Evolutionary conservation across 73 alveolate species (phyloP).

Genomic region (Diophrys sp.): DNA sequence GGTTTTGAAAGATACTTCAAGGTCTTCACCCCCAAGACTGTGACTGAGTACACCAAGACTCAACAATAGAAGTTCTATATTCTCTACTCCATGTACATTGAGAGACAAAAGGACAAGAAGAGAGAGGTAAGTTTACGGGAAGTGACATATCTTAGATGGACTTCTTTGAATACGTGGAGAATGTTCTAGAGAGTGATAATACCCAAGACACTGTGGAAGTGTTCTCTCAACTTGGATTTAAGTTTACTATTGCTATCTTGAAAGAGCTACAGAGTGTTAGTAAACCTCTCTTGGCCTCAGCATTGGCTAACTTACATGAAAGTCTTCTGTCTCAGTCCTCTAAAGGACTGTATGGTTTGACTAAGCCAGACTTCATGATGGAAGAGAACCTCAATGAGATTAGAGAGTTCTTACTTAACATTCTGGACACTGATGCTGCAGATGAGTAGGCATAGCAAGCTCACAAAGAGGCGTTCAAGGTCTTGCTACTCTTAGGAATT

Average conservation of each 20-base stretch:
- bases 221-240: slow-evolving; percentile 39
- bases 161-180: slow-evolving; percentile 37
- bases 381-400: slow-evolving; percentile 44
- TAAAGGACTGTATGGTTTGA: slow-evolving; percentile 33
- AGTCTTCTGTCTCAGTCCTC: slow-evolving; percentile 21
- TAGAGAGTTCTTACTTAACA: slow-evolving; percentile 25
- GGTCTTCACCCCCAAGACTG: slow-evolving; percentile 32
- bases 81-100: slow-evolving; percentile 39
- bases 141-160: slow-evolving; percentile 12
- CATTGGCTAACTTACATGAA: slow-evolving; percentile 39
- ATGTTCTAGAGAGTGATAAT: slow-evolving; percentile 22
- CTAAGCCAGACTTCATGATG: slow-evolving; percentile 32
- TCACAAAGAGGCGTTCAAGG: slow-evolving; percentile 22
- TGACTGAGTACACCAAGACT: slow-evolving; percentile 26
- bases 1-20: slow-evolving; percentile 46
- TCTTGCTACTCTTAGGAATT: slow-evolving; percentile 31
- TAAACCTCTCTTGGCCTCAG: slow-evolving; percentile 34
- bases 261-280: slow-evolving; percentile 28
- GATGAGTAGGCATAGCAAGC: slow-evolving; percentile 19
- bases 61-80: slow-evolving; percentile 39
- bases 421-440: slow-evolving; percentile 19
- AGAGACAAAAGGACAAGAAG: slow-evolving; percentile 33
- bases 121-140: slow-evolving; percentile 18
- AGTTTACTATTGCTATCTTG: slow-evolving; percentile 41
- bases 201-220: slow-evolving; percentile 18